A percentile compares a stretch with the other conserved stretches of the same genome.
Conservation (phyloP, 1,284 basidiomycete genomes). For the Puccinia brachypodii region DNA sequence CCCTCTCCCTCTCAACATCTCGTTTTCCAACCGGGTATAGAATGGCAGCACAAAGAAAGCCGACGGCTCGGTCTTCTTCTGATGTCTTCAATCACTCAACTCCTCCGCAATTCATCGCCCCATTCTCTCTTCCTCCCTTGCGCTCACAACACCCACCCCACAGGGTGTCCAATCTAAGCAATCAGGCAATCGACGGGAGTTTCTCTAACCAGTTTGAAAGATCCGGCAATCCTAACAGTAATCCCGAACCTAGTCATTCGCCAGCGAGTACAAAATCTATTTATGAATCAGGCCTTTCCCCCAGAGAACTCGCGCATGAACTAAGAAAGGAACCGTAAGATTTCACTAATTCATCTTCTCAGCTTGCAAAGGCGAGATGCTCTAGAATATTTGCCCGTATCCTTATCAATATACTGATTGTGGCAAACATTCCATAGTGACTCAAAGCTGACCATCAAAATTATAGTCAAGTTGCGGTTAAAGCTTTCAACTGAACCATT, state of each 20-base stretch:
- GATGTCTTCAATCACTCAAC: constrained; percentile 29
- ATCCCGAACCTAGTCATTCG: neutral
- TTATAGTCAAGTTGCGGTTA: constrained; percentile 78
- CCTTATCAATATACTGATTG: neutral
- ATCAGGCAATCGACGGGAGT: neutral
- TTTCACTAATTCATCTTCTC: constrained; percentile 47
- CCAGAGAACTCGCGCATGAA: neutral
- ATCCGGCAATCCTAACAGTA: neutral
- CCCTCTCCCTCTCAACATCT: neutral
- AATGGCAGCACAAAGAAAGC: constrained; percentile 8
- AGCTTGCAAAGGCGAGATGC: neutral
- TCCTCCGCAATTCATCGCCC: neutral
- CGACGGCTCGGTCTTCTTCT: neutral
- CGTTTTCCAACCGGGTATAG: neutral
- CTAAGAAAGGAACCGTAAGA: constrained; percentile 20
- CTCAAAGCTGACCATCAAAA: constrained; percentile 70
- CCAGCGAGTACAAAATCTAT: constrained; percentile 2
- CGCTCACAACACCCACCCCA: neutral
- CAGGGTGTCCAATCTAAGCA: neutral
- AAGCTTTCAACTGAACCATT: constrained; percentile 79
- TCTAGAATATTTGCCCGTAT: neutral
- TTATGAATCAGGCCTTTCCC: neutral
- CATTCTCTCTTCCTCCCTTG: constrained; percentile 21
- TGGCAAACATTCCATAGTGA: neutral
- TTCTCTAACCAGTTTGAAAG: neutral